Conservation (phyloP, 345 rosid genomes). For the Leavenworthia alabamica region DNA sequence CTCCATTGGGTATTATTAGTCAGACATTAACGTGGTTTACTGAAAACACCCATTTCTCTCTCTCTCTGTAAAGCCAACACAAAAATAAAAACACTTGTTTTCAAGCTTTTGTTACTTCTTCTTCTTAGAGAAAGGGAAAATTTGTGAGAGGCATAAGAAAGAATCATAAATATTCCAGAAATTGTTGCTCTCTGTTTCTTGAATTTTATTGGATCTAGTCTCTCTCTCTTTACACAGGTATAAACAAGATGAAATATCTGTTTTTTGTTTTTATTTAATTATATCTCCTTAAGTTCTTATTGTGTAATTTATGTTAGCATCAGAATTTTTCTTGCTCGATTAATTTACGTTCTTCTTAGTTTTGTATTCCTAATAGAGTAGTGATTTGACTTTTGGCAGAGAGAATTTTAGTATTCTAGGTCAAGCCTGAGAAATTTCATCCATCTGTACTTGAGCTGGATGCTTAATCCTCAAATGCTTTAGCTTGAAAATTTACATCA, state of each 20-base stretch:
- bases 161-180: not conserved
- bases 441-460: not conserved
- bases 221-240: slow-evolving; percentile 1
- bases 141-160: not conserved
- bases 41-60: slow-evolving; percentile 7
- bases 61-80: slow-evolving; percentile 10
- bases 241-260: not conserved
- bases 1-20: slow-evolving; percentile 24
- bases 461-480: not conserved
- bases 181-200: not conserved
- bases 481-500: not conserved
- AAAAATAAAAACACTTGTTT: not conserved
- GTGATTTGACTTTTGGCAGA: not conserved
- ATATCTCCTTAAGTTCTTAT: not conserved
- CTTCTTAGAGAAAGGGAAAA: not conserved
- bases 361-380: not conserved
- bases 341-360: not conserved
- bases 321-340: not conserved
- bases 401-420: slow-evolving; percentile 2
- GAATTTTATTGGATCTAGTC: not conserved
- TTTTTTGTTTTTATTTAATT: not conserved
- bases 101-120: not conserved
- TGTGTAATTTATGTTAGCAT: not conserved
- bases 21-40: slow-evolving; percentile 29
- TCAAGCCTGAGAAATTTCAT: not conserved